A percentile compares a stretch with the other conserved stretches of the same genome.
Evolutionary conservation across 1,284 basidiomycete genomes (phyloP).

Genomic region (Ceratobasidium sp.): DNA sequence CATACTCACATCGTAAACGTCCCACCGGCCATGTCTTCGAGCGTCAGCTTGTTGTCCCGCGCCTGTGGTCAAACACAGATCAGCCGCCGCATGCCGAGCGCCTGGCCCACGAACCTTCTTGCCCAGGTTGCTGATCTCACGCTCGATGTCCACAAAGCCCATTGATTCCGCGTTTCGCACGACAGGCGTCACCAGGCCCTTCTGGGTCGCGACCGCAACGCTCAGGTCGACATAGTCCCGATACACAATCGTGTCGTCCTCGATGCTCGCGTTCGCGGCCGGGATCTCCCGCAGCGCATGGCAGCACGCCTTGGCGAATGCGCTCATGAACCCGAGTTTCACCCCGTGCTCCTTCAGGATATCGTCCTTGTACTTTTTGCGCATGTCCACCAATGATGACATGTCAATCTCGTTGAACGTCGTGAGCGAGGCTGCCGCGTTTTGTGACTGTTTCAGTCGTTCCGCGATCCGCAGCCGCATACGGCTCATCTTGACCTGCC

Average conservation of each 20-base stretch:
- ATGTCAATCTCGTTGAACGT: slow-evolving; percentile 99
- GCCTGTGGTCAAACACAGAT: slow-evolving; percentile 65
- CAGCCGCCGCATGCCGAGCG: background rate
- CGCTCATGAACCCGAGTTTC: slow-evolving; percentile 99
- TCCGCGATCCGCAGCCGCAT: slow-evolving; percentile 98
- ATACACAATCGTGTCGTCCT: slow-evolving; percentile 96
- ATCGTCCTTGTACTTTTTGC: slow-evolving; percentile 94
- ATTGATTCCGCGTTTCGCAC: slow-evolving; percentile 91
- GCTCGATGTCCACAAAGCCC: slow-evolving; percentile 93
- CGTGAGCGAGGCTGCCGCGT: slow-evolving; percentile 95
- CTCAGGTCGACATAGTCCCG: slow-evolving; percentile 94
- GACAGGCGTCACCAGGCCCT: slow-evolving; percentile 97
- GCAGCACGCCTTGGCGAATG: slow-evolving; percentile 90
- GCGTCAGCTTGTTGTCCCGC: slow-evolving; percentile 91
- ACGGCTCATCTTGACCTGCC: slow-evolving; percentile 93
- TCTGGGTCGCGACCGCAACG: slow-evolving; percentile 97
- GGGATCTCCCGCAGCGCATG: slow-evolving; percentile 95
- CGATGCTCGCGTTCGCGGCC: slow-evolving; percentile 94
- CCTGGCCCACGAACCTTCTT: slow-evolving; percentile 75
- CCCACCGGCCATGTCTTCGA: slow-evolving; percentile 98
- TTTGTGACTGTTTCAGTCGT: slow-evolving; percentile 98
- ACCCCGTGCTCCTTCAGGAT: slow-evolving; percentile 94
- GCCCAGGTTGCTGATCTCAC: slow-evolving; percentile 89
- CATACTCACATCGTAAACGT: slow-evolving; percentile 92
- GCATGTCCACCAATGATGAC: slow-evolving; percentile 94